A percentile compares a stretch with the other conserved stretches of the same genome.
Evolutionary conservation across 2,329 filamentous ascomycete genomes (phyloP).

Genomic region (Fusarium illudens): DNA sequence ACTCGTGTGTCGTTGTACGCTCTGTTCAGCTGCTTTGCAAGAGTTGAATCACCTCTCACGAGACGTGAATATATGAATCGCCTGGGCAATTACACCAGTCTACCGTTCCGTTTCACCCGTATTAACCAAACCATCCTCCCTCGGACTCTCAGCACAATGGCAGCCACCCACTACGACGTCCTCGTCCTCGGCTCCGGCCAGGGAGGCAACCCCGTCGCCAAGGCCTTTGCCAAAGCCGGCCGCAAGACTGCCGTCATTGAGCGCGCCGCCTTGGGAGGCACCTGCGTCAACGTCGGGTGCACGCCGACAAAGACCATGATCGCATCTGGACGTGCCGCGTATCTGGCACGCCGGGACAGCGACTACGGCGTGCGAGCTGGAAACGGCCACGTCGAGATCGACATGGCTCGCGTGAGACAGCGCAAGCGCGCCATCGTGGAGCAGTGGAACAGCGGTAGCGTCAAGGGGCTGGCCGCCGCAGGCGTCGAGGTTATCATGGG

Average conservation of each 20-base stretch:
- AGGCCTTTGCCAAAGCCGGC: slow-evolving; percentile 55
- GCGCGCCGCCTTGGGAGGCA: slow-evolving; percentile 59
- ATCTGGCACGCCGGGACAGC: slow-evolving; percentile 51
- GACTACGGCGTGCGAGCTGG: slow-evolving; percentile 56
- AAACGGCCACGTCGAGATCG: slow-evolving; percentile 45
- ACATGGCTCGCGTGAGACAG: slow-evolving; percentile 60
- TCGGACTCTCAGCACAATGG: slow-evolving; percentile 25
- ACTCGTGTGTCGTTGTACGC: neutral
- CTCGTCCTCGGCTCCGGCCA: slow-evolving; percentile 64
- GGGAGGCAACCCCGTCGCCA: slow-evolving; percentile 59
- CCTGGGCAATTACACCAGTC: neutral
- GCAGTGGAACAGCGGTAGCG: slow-evolving; percentile 58
- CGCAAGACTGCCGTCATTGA: slow-evolving; percentile 58
- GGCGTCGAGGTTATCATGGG: slow-evolving; percentile 58
- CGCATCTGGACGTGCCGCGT: slow-evolving; percentile 59
- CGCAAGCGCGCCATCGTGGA: slow-evolving; percentile 63
- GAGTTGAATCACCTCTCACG: neutral
- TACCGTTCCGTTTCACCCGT: neutral
- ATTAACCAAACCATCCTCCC: neutral
- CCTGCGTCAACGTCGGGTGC: slow-evolving; percentile 64
- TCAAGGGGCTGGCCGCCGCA: slow-evolving; percentile 50
- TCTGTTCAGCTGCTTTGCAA: neutral
- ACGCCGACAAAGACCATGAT: slow-evolving; percentile 67
- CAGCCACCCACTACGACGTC: slow-evolving; percentile 38
- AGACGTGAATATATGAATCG: slow-evolving; percentile 16